Evolutionary conservation across 2,329 filamentous ascomycete species (phyloP), one percentile per base, ranked within the genome.

Genomic region (Corniculantispora saksenae): DNA sequence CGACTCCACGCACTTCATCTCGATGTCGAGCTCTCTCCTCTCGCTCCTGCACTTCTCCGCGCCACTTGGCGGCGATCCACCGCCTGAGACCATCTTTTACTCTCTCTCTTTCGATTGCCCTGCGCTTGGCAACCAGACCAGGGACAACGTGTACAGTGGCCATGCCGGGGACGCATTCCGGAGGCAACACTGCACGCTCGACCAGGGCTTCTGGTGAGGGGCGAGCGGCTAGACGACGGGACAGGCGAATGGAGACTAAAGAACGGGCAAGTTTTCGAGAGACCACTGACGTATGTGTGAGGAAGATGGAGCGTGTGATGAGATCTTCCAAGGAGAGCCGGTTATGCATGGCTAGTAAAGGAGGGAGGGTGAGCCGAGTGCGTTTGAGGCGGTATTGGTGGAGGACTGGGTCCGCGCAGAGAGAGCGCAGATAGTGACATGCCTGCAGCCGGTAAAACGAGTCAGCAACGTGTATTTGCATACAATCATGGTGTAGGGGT

Each of bases 71-170:
- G 35, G 84, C 89, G 2, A 92, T 82, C 87, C 89, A 91, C 15
- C 82, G 81, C 45, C 89, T 78, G 66, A 92, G 75, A 19, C 83
- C 83, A 70, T 92, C 89, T 73, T 91, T 91, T 51, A 92, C 80
- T 66, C 82, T 81, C 77, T 91, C 88, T 69, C 84, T 84, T 77
- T 92, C 89, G 19, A 92, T 81, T 15, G 83, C 84, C 63, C 86
- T 81, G 71, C 86, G 85, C 68, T 82, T 82, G 32, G 86, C 87
- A n/a, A 91, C 84, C 40, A 91, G 77, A 0, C 80, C 83, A 0
- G 88, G 88, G 0, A 87, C 85, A 1, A 90, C 79, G 61, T 74
- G 73, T 67, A 75, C 77, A 63, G 69, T 73, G 64, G 69, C 67
- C 69, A 78, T 73, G 29, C 81, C 81, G 7, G 83, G 81, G 17